Base-by-base conservation (phyloP, 495 filamentous ascomycete species). In the Daldinia vernicosa region DNA sequence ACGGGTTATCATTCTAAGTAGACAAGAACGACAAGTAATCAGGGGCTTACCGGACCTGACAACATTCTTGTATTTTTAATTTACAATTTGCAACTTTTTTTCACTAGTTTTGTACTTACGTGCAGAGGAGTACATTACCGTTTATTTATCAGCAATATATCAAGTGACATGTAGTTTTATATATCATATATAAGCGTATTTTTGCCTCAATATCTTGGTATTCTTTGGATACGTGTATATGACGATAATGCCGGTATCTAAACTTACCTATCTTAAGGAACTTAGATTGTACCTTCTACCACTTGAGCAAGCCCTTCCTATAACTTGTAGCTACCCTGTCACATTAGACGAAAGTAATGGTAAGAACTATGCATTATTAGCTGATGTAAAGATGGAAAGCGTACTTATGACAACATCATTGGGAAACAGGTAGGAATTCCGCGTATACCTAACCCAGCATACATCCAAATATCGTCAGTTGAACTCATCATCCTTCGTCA, bases 51-150 rank as follows among this genome's bases (percentile, higher is more conserved):
- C 11, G 55, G 37, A 14, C 66, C 52, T 40, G 53, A 14, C 32
- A 43, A 58, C 3, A 52, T 63, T 57, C 59, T 69, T 69, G 59
- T 63, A 69, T 43, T 40, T 69, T 22, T 22, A 22, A 53, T 28
- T 68, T 40, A 40, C 7, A 53, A 59, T 19, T n/a, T n/a, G n/a
- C n/a, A n/a, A n/a, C 6, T 52, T 27, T 52, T 58, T 40, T 47
- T 26, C 32, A 40, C 45, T 59, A 43, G 43, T 26, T 66, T 30
- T 15, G 24, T 66, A 35, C 24, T 52, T 17, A 39, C 30, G 37
- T 35, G 28, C 28, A 6, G 6, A 30, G 6, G 3, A 6, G 28
- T 30, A 30, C 6, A 30, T 30, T 30, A 30, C 28, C 43, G 27
- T 56, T 3, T 24, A 51, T 40, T 40, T 11, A 14, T 3, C 11